These are phyloP conservation scores for Vicia villosa DNA, from an alignment of 306 rosid genomes.

Conservation along the genomic window DNA sequence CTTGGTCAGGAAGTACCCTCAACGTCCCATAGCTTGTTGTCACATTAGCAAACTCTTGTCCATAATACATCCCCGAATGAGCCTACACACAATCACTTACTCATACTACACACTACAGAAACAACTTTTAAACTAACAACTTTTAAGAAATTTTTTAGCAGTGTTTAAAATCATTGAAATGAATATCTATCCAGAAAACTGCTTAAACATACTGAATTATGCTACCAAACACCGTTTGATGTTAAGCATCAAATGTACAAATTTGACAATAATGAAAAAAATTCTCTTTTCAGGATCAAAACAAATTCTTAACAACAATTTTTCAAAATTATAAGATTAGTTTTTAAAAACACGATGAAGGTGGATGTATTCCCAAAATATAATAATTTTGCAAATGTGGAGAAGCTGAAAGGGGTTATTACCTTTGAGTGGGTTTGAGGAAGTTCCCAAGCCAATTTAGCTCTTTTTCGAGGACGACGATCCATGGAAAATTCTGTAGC, in stretches of 20 bases:
- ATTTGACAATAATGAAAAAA: background rate
- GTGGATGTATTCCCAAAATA: background rate
- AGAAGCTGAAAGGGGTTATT: background rate
- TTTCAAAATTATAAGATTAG: background rate
- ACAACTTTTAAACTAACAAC: background rate
- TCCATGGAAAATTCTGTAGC: conserved; percentile 17
- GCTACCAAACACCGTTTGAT: background rate
- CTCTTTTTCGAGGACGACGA: conserved; percentile 11
- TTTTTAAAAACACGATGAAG: background rate
- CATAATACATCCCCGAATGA: conserved; percentile 22
- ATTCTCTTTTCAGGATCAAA: conserved; percentile 7
- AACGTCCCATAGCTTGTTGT: conserved; percentile 25
- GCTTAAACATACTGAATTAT: background rate
- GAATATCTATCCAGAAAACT: background rate
- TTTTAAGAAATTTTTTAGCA: background rate
- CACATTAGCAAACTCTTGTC: conserved; percentile 27
- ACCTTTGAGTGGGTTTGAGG: conserved; percentile 27
- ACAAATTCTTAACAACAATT: background rate
- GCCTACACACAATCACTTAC: conserved; percentile 21
- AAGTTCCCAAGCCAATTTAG: conserved; percentile 17
- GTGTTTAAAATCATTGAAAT: background rate
- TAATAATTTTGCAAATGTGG: background rate
- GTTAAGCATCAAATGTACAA: background rate
- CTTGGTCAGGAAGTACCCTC: conserved; percentile 24
- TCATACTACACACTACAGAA: conserved; percentile 19